Evolutionary conservation across 2,329 filamentous ascomycete species (phyloP).

Genomic region (Penicillium hordei): DNA sequence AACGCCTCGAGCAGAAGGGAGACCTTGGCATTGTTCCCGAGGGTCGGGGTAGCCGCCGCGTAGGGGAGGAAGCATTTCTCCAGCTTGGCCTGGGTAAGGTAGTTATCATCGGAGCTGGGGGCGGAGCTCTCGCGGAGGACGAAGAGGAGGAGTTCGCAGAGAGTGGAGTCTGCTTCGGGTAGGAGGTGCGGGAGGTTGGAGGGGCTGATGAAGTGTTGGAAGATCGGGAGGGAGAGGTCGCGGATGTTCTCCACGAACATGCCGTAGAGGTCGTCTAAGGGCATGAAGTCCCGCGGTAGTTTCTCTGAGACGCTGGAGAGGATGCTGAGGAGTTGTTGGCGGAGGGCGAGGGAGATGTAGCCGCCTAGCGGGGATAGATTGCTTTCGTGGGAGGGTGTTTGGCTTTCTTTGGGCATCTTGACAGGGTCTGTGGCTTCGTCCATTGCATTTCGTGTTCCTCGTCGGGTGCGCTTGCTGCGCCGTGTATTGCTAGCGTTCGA

Average conservation of each 20-base stretch:
- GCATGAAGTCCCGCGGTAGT: constrained; percentile 38
- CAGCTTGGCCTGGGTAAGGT: constrained; percentile 52
- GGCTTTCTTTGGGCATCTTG: constrained; percentile 12
- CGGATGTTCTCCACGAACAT: constrained; percentile 50
- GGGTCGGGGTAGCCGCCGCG: constrained; percentile 60
- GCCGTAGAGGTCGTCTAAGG: constrained; percentile 43
- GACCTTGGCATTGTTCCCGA: constrained; percentile 71
- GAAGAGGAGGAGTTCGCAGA: constrained; percentile 55
- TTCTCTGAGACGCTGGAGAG: constrained; percentile 41
- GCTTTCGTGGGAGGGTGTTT: constrained; percentile 3
- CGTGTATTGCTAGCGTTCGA: constrained; percentile 16
- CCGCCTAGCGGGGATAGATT: constrained; percentile 39
- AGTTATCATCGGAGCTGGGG: constrained; percentile 40
- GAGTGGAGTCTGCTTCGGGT: constrained; percentile 46
- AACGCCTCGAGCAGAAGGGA: constrained; percentile 67
- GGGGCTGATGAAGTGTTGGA: constrained; percentile 47
- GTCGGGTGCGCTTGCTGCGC: constrained; percentile 37
- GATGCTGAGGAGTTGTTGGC: constrained; percentile 47
- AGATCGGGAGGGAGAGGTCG: constrained; percentile 46
- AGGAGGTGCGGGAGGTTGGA: constrained; percentile 46
- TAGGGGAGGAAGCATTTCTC: constrained; percentile 64
- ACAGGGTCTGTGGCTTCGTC: constrained; percentile 6
- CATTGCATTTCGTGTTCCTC: constrained; percentile 24
- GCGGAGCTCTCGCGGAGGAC: constrained; percentile 49
- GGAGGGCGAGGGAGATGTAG: constrained; percentile 41